Evolutionary conservation across 2,329 filamentous ascomycete species (phyloP).

Genomic region (Botrytis galanthina): DNA sequence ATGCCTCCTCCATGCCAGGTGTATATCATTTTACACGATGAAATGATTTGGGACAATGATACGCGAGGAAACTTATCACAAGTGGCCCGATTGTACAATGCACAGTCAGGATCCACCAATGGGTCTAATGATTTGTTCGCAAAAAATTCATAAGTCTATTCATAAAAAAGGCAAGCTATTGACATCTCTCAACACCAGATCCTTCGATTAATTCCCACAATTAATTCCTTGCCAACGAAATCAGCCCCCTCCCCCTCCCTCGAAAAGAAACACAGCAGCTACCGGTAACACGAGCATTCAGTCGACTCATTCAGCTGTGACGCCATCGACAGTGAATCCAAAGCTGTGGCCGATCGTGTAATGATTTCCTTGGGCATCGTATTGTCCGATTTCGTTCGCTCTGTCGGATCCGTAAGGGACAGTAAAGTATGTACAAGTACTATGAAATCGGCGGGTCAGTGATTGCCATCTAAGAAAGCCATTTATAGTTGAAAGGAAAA

Average conservation of each 20-base stretch:
- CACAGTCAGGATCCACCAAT: background rate
- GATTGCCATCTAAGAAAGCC: background rate
- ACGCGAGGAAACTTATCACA: background rate
- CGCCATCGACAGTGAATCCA: constrained; percentile 20
- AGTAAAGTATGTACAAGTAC: constrained; percentile 43
- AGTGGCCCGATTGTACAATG: background rate
- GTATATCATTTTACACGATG: background rate
- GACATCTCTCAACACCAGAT: background rate
- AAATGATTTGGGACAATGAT: background rate
- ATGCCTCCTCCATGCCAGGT: background rate
- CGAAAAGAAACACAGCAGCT: no score
- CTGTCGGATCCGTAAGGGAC: constrained; percentile 32
- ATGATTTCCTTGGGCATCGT: constrained; percentile 23
- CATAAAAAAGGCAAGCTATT: background rate
- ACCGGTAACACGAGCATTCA: background rate
- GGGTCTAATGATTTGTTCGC: background rate
- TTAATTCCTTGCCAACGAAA: background rate
- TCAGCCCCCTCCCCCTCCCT: background rate
- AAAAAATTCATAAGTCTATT: background rate
- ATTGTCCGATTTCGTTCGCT: constrained; percentile 29
- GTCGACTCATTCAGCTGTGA: background rate
- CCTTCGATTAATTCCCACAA: background rate
- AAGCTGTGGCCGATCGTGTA: constrained; percentile 30
- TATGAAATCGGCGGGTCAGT: background rate
- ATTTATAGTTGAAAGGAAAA: background rate